Percentiles rank a stretch among this genome's conserved stretches.
phyloP scores from a whole-genome alignment of 2,329 filamentous ascomycete species.

The Pseudogymnoascus pannorum region DNA sequence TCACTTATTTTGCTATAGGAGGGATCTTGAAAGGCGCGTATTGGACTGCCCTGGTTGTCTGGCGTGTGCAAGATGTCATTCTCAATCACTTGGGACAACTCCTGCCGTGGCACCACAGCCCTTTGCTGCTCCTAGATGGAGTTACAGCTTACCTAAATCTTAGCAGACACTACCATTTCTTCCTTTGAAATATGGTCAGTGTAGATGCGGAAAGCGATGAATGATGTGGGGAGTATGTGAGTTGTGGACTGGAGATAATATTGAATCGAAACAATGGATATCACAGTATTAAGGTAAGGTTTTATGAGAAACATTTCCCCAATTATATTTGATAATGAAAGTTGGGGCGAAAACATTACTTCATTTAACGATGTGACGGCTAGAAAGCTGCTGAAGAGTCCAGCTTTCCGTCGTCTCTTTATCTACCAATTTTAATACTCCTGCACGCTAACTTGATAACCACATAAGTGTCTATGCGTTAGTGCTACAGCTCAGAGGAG shows the following conservation, averaged over 20 bases:
- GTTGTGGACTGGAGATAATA: background rate
- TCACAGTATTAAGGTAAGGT: background rate
- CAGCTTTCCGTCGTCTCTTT: too few relatives aligned
- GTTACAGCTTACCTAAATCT: background rate
- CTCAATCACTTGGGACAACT: too few relatives aligned
- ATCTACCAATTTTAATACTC: too few relatives aligned
- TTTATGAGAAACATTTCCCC: too few relatives aligned
- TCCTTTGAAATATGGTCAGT: background rate
- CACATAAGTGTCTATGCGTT: too few relatives aligned
- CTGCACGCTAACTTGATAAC: too few relatives aligned
- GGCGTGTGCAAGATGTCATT: too few relatives aligned
- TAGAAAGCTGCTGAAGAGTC: too few relatives aligned
- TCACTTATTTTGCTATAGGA: background rate
- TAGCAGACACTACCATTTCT: background rate
- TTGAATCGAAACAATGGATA: background rate
- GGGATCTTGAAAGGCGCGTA: background rate
- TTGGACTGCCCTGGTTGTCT: background rate
- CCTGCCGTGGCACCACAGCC: background rate
- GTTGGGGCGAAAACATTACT: too few relatives aligned
- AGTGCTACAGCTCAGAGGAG: too few relatives aligned
- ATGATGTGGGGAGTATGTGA: background rate
- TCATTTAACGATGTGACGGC: too few relatives aligned
- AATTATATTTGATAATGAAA: background rate
- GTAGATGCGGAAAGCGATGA: background rate
- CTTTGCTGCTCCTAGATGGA: background rate